Conservation (phyloP, 257 asterid species). For the Nicotiana tomentosiformis region DNA sequence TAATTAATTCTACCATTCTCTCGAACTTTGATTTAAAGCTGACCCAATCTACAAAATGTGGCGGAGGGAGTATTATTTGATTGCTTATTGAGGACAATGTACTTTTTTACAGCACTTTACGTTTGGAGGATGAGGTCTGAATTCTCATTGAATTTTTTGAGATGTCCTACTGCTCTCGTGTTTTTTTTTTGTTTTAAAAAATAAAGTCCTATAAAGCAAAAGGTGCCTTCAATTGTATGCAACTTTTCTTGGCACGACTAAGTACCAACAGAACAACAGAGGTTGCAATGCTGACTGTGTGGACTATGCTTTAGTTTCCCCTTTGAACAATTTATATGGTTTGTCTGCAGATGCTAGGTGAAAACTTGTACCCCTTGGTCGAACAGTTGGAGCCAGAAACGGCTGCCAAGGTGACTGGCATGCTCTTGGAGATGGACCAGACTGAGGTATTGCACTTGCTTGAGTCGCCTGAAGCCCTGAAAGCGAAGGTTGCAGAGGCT, state of each 20-base stretch:
- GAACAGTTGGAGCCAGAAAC: constrained; percentile 54
- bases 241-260: not conserved
- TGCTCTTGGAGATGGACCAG: constrained; percentile 74
- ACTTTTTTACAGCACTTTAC: not conserved
- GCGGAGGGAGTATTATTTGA: not conserved
- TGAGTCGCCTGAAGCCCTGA: constrained; percentile 64
- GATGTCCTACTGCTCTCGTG: not conserved
- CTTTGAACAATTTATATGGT: not conserved
- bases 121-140: not conserved
- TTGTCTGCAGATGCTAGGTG: constrained; percentile 62
- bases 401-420: constrained; percentile 65
- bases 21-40: not conserved
- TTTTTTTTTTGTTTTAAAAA: not conserved
- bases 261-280: not conserved
- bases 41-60: not conserved
- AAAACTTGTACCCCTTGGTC: constrained; percentile 51
- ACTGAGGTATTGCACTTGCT: constrained; percentile 60
- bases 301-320: not conserved
- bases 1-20: not conserved
- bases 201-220: not conserved
- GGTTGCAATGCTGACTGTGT: not conserved
- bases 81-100: not conserved
- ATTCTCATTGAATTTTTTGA: not conserved
- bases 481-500: constrained; percentile 59
- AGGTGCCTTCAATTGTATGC: not conserved